A percentile compares a stretch with the other conserved stretches of the same genome.
These are phyloP conservation scores for Catharanthus roseus DNA, from an alignment of 257 asterid species.

Conservation along the genomic window DNA sequence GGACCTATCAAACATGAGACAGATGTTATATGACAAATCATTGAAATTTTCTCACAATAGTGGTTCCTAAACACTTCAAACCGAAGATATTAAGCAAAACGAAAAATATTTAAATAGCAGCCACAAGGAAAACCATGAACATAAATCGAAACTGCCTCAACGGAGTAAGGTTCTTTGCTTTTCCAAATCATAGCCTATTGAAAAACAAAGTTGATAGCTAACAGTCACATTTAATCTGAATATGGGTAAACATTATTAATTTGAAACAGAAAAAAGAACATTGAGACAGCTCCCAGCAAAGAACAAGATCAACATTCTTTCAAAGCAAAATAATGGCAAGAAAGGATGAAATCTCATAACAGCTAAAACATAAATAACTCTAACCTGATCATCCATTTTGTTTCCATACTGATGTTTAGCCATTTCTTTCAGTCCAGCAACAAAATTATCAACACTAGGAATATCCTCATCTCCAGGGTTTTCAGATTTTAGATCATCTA, in stretches of 20 bases:
- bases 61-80: neutral
- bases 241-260: too few relatives aligned
- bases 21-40: neutral
- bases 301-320: neutral
- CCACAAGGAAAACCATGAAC: neutral
- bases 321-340: neutral
- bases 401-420: constrained; percentile 62
- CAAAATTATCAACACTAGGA: constrained; percentile 87
- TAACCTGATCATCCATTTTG: constrained; percentile 54
- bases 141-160: neutral
- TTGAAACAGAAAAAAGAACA: too few relatives aligned
- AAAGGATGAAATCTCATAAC: neutral
- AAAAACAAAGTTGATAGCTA: too few relatives aligned
- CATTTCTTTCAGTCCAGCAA: constrained; percentile 94
- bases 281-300: too few relatives aligned
- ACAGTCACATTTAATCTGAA: too few relatives aligned
- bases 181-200: too few relatives aligned
- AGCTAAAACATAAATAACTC: constrained; percentile 3
- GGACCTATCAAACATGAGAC: constrained; percentile 5
- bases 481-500: constrained; percentile 50
- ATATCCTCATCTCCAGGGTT: constrained; percentile 72
- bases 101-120: neutral
- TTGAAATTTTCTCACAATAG: neutral
- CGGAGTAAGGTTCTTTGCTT: neutral
- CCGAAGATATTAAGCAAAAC: neutral